phyloP scores from a whole-genome alignment of 768 basidiomycete species.

The Auriscalpium microsporum region DNA sequence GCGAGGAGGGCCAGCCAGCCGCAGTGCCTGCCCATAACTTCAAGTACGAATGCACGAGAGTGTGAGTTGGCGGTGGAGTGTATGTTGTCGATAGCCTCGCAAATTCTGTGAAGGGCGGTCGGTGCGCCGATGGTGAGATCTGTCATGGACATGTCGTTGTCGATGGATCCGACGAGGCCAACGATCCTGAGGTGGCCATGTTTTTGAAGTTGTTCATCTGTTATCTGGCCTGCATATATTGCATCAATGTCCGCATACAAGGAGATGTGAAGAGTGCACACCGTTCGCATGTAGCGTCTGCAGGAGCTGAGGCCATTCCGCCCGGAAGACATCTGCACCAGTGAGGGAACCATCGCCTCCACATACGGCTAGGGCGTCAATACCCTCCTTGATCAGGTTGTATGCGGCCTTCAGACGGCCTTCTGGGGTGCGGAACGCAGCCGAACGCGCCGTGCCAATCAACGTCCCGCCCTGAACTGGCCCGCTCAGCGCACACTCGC shows the following conservation, averaged over 20 bases:
- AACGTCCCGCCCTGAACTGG: conserved; percentile 76
- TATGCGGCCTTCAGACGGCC: conserved; percentile 83
- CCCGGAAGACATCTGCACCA: conserved; percentile 87
- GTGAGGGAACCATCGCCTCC: conserved; percentile 97
- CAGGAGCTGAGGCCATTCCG: conserved; percentile 90
- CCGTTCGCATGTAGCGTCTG: conserved; percentile 57
- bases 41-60: conserved; percentile 94
- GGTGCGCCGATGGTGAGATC: conserved; percentile 95
- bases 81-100: conserved; percentile 97
- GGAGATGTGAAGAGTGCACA: conserved; percentile 19
- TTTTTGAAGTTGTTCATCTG: conserved; percentile 55
- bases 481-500: not conserved
- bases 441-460: conserved; percentile 88
- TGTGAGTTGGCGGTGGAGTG: conserved; percentile 95
- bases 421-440: conserved; percentile 75
- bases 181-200: conserved; percentile 90
- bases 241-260: not conserved
- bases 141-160: conserved; percentile 98
- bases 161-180: conserved; percentile 97
- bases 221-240: conserved; percentile 52
- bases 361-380: conserved; percentile 93
- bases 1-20: conserved; percentile 97
- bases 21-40: conserved; percentile 99
- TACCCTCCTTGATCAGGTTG: conserved; percentile 93
- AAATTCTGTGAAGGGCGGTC: conserved; percentile 92